Base-by-base conservation (phyloP, 345 rosid genomes). In the Mallotus nudiflorus region DNA sequence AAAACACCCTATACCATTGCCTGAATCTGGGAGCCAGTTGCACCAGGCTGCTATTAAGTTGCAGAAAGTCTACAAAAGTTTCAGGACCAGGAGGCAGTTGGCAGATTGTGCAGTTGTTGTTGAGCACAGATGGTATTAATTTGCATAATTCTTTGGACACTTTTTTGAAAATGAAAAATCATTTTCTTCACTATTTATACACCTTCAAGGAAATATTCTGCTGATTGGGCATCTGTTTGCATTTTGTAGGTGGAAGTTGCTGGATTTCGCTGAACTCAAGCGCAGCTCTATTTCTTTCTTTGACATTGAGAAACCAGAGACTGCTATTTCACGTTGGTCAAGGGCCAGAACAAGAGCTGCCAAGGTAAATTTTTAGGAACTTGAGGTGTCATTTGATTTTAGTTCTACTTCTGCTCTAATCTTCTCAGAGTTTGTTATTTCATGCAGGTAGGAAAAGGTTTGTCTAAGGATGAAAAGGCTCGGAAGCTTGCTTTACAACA, bases 31-130 rank as follows among this genome's bases (percentile, higher is more conserved):
- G 14, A 73, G 64, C 29, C 73, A 20, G 29, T 74, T 73, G 74
- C 52, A 81, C 75, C 81, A 85, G 62, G 98, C 97, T 42, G 97
- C 96, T 18, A 54, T 86, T 19, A 88, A 74, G 88, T 77, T 94
- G 82, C 97, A 94, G 84, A 94, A 90, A 71, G 97, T 94, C 37
- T 94, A 94, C 68, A 90, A 86, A 75, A 94, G 97, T 73, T 94
- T 94, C 72, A 82, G 98, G 66, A 94, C 95, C 33, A 84, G 97
- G 68, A 85, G 98, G 75, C 87, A 82, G 84, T 82, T 94, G 44
- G 97, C 98, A 51, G 97, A 94, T 80, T 91, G 97, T 64, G 98
- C 96, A 14, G 96, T 94, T 67, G 77, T 88, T 14, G 98, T 81
- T 56, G 98, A 94, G 82, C 97, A 94, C 72, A 87, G 89, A 94